Evolutionary conservation across 2,329 filamentous ascomycete genomes (phyloP).

Genomic region (Zalaria sp.): DNA sequence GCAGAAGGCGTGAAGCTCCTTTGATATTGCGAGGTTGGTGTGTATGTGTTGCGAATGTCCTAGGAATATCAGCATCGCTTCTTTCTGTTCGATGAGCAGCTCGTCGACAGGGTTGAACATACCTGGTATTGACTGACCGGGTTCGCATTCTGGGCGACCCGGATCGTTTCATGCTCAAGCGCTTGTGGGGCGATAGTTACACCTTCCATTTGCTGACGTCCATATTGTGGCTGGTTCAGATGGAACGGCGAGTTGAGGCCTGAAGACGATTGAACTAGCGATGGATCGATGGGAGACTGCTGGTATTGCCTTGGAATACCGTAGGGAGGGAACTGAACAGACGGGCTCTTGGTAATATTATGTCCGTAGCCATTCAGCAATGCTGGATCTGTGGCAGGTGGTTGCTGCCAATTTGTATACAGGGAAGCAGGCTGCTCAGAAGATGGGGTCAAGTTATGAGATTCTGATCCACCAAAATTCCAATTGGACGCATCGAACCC

Average conservation of each 20-base stretch:
- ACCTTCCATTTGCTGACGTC: slow-evolving; percentile 7
- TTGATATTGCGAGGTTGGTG: slow-evolving; percentile 1
- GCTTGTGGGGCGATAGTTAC: slow-evolving; percentile 17
- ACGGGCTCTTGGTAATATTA: slow-evolving; percentile 9
- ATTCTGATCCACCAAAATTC: slow-evolving; percentile 4
- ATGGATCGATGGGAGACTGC: slow-evolving; percentile 6
- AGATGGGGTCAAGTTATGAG: slow-evolving; percentile 1
- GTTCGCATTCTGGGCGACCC: background rate
- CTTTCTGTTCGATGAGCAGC: no score
- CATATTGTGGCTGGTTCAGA: slow-evolving; percentile 5
- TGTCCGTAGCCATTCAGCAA: slow-evolving; percentile 9
- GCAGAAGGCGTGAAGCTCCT: background rate
- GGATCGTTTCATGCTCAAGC: slow-evolving; percentile 10
- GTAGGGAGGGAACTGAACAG: slow-evolving; percentile 10
- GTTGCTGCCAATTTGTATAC: slow-evolving; percentile 8
- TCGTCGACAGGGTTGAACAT: no score
- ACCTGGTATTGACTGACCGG: no score
- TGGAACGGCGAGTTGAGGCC: background rate
- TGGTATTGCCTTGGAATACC: slow-evolving; percentile 5
- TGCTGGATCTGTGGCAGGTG: slow-evolving; percentile 3
- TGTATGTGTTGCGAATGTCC: slow-evolving; percentile 7
- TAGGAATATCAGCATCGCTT: background rate
- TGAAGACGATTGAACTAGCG: slow-evolving; percentile 2
- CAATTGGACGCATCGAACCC: slow-evolving; percentile 6
- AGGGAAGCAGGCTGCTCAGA: slow-evolving; percentile 6